phyloP scores from a whole-genome alignment of 2,329 filamentous ascomycete species.

The Venturiaceae sp. region DNA sequence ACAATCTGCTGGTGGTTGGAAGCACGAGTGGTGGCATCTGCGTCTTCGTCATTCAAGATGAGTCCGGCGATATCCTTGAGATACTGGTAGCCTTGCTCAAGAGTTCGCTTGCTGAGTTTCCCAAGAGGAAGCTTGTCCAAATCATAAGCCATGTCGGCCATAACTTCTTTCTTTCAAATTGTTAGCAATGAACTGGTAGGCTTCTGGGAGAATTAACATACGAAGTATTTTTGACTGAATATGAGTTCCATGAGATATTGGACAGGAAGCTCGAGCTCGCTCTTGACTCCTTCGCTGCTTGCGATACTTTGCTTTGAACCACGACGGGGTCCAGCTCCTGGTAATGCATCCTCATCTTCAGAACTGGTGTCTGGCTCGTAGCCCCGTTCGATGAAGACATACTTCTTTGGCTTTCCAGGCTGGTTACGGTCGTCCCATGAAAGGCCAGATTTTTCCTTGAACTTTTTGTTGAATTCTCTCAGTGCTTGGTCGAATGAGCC shows the following conservation, averaged over 20 bases:
- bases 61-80: slow-evolving; percentile 44
- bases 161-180: slow-evolving; percentile 38
- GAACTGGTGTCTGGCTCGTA: slow-evolving; percentile 55
- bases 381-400: slow-evolving; percentile 70
- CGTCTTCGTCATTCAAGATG: not conserved
- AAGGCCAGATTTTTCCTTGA: slow-evolving; percentile 46
- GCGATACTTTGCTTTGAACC: slow-evolving; percentile 9
- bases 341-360: slow-evolving; percentile 21
- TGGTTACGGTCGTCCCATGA: slow-evolving; percentile 40
- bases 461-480: slow-evolving; percentile 42
- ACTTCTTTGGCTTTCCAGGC: slow-evolving; percentile 53
- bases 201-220: not conserved
- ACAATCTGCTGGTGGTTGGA: slow-evolving; percentile 38
- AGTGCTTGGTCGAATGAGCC: slow-evolving; percentile 29
- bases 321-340: slow-evolving; percentile 11
- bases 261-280: slow-evolving; percentile 48
- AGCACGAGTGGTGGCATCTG: slow-evolving; percentile 18
- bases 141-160: slow-evolving; percentile 61
- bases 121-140: slow-evolving; percentile 70
- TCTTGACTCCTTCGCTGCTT: slow-evolving; percentile 32
- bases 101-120: slow-evolving; percentile 71
- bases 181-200: not conserved
- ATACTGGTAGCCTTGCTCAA: slow-evolving; percentile 63
- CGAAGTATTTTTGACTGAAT: slow-evolving; percentile 68
- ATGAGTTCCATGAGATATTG: slow-evolving; percentile 70